phyloP scores from a whole-genome alignment of 176 grass and related monocot species.

The Bromus sterilis region DNA sequence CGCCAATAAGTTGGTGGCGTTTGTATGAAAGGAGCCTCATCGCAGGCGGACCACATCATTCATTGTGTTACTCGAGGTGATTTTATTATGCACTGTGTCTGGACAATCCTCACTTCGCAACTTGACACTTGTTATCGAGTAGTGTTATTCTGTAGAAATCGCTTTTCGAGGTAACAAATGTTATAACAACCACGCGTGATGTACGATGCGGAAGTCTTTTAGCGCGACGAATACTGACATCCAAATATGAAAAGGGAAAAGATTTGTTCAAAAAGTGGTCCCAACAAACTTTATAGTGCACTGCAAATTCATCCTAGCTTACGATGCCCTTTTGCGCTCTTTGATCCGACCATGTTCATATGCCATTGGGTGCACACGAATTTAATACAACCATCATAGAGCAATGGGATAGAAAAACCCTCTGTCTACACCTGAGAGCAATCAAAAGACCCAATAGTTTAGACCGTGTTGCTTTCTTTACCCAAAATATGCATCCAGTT shows the following conservation, averaged over 20 bases:
- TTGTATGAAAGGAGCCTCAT: neutral
- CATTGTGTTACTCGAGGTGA: neutral
- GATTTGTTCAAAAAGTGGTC: constrained; percentile 35
- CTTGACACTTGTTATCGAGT: constrained; percentile 46
- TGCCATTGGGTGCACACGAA: constrained; percentile 26
- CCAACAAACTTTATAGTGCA: constrained; percentile 53
- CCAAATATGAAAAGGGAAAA: constrained; percentile 5
- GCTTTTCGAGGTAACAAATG: neutral
- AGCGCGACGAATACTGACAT: neutral
- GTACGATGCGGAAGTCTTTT: neutral
- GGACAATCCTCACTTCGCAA: constrained; percentile 38
- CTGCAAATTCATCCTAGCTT: constrained; percentile 28
- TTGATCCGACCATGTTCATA: constrained; percentile 32
- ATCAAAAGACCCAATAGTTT: constrained; percentile 32
- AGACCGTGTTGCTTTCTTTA: constrained; percentile 20
- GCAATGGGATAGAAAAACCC: constrained; percentile 6
- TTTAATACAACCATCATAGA: constrained; percentile 34
- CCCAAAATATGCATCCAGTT: constrained; percentile 24
- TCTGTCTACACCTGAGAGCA: constrained; percentile 37
- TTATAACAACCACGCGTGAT: neutral
- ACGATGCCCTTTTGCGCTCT: constrained; percentile 35
- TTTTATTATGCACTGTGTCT: neutral
- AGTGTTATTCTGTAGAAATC: constrained; percentile 7
- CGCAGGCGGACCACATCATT: constrained; percentile 31
- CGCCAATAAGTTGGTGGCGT: neutral